A percentile compares a stretch with the other conserved stretches of the same genome.
phyloP scores from a whole-genome alignment of 768 basidiomycete genomes.

The Collybia nuda region DNA sequence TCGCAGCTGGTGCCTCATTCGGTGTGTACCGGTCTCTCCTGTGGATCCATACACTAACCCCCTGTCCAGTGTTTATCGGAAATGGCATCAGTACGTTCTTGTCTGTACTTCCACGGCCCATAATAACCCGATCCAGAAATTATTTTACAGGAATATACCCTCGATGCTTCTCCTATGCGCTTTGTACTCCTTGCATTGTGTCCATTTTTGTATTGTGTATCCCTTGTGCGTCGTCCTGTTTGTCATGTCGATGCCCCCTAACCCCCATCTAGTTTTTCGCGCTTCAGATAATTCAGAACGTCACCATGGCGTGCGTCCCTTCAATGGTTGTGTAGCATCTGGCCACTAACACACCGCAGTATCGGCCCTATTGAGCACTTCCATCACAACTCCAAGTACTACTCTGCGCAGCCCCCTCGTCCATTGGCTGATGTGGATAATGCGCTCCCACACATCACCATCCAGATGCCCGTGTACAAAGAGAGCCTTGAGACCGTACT shows the following conservation, averaged over 20 bases:
- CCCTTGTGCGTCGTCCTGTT: slow-evolving; percentile 41
- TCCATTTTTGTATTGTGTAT: slow-evolving; percentile 75
- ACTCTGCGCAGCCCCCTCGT: slow-evolving; percentile 64
- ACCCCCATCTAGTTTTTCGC: slow-evolving; percentile 64
- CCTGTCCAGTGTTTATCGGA: slow-evolving; percentile 60
- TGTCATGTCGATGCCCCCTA: slow-evolving; percentile 19
- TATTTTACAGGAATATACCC: slow-evolving; percentile 61
- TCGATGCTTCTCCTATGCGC: slow-evolving; percentile 60
- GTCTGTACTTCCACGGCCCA: neutral
- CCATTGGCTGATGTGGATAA: slow-evolving; percentile 48
- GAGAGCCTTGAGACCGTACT: slow-evolving; percentile 70
- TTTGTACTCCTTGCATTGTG: slow-evolving; percentile 62
- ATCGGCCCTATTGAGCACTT: slow-evolving; percentile 81
- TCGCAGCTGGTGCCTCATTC: slow-evolving; percentile 55
- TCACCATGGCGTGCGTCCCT: slow-evolving; percentile 60
- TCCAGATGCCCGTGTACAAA: slow-evolving; percentile 88
- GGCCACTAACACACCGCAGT: slow-evolving; percentile 25
- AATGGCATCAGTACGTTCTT: slow-evolving; percentile 52
- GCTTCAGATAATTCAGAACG: slow-evolving; percentile 67
- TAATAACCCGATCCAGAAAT: slow-evolving; percentile 24
- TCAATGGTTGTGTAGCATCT: slow-evolving; percentile 14
- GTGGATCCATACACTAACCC: slow-evolving; percentile 24
- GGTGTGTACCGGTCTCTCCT: slow-evolving; percentile 38
- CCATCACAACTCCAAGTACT: slow-evolving; percentile 79
- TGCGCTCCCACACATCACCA: slow-evolving; percentile 70